Evolutionary conservation across 257 asterid species (phyloP).

Genomic region (Solanum arcanum): DNA sequence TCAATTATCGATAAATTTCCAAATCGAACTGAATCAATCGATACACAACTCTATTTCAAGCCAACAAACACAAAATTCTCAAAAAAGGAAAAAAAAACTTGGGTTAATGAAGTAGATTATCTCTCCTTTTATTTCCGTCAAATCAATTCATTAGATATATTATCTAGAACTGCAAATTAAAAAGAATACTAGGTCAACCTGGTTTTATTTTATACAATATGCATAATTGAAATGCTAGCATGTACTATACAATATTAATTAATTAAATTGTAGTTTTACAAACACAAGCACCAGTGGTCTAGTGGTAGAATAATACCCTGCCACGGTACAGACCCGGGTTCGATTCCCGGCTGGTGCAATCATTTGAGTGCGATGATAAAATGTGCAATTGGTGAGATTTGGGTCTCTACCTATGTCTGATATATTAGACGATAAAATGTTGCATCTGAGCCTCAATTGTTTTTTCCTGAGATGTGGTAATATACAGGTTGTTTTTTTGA

Average conservation of each 20-base stretch:
- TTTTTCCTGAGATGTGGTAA: too few species aligned
- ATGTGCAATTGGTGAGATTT: background rate
- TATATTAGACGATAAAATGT: background rate
- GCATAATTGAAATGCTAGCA: background rate
- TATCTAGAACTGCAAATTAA: background rate
- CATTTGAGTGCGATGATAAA: background rate
- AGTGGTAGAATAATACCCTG: conserved; percentile 90
- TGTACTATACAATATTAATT: too few species aligned
- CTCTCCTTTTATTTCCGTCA: background rate
- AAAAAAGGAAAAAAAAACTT: too few species aligned
- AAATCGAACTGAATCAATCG: too few species aligned
- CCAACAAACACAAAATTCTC: background rate
- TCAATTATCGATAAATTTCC: too few species aligned
- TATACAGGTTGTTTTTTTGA: too few species aligned
- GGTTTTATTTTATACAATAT: background rate
- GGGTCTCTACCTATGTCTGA: background rate
- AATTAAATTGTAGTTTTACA: accelerated
- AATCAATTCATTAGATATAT: background rate
- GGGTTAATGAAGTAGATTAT: background rate
- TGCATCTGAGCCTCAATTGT: background rate
- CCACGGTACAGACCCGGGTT: conserved; percentile 59
- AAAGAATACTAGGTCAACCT: background rate
- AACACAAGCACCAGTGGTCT: conserved; percentile 54
- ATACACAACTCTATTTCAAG: background rate
- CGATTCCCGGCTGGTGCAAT: background rate